Evolutionary conservation across 2,329 filamentous ascomycete species (phyloP).

Genomic region (Alternaria metachromatica): DNA sequence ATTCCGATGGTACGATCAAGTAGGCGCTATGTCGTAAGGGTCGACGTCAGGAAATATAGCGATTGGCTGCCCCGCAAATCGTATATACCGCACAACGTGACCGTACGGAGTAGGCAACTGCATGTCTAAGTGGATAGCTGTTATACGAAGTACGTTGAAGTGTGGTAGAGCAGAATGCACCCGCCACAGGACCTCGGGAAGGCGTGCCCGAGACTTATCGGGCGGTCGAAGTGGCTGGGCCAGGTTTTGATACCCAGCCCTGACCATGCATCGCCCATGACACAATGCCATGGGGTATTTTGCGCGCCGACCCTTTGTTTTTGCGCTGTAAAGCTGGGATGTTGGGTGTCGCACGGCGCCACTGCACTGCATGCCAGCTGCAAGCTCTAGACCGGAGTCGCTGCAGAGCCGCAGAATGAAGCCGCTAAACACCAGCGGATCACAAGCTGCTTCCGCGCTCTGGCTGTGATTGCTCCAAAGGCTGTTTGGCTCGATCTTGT

Average conservation of each 20-base stretch:
- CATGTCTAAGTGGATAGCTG: neutral
- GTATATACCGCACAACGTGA: neutral
- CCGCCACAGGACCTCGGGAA: neutral
- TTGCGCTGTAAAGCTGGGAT: slow-evolving; percentile 2
- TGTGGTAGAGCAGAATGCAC: neutral
- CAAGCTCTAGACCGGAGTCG: slow-evolving; percentile 16
- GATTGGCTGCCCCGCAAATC: slow-evolving; percentile 1
- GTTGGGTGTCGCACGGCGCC: slow-evolving; percentile 4
- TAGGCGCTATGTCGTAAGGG: slow-evolving; percentile 3
- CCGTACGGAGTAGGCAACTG: neutral
- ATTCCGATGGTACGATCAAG: neutral
- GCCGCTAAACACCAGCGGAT: slow-evolving; percentile 14
- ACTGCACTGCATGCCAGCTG: slow-evolving; percentile 2
- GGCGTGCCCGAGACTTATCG: neutral
- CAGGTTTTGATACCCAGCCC: neutral
- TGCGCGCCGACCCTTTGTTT: slow-evolving; percentile 1
- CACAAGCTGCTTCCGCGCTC: slow-evolving; percentile 6
- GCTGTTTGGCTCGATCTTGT: slow-evolving; percentile 18
- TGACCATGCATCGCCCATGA: neutral
- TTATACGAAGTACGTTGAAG: neutral
- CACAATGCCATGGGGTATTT: neutral
- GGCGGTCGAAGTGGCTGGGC: neutral
- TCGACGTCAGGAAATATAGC: neutral
- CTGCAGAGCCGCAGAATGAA: slow-evolving; percentile 22
- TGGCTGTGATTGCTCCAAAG: slow-evolving; percentile 13